Conservation (phyloP, 164 flowering plant species). For the Stephania cephalantha region DNA sequence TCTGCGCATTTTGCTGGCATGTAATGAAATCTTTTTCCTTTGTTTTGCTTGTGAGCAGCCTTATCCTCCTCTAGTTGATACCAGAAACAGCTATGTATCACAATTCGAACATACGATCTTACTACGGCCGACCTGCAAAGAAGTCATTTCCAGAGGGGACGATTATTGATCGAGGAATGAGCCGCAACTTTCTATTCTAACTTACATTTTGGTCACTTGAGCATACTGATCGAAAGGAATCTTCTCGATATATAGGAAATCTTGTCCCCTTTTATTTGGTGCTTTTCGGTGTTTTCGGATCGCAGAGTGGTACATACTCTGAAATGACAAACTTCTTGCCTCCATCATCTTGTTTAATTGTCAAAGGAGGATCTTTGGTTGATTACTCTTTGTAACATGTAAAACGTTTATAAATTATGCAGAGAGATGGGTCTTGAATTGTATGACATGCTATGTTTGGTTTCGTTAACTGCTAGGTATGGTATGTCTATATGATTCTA, state of each 20-base stretch:
- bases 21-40: not conserved
- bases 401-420: no score
- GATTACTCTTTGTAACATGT: not conserved
- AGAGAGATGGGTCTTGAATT: no score
- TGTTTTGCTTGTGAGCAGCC: conserved; percentile 44
- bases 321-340: not conserved
- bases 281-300: not conserved
- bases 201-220: not conserved
- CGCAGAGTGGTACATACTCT: not conserved
- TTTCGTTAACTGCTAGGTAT: no score
- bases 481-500: no score
- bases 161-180: conserved; percentile 43
- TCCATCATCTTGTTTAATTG: not conserved
- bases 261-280: not conserved
- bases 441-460: no score
- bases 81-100: conserved; percentile 87
- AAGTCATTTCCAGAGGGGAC: conserved; percentile 88
- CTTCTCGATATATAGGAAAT: not conserved
- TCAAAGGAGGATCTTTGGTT: not conserved
- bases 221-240: not conserved
- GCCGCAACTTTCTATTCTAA: not conserved
- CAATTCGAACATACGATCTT: conserved; percentile 95
- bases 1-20: not conserved
- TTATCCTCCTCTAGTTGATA: conserved; percentile 84
- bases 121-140: conserved; percentile 96